These are phyloP conservation scores for Sedum album DNA, from an alignment of 164 flowering plant species.

Conservation along the genomic window DNA sequence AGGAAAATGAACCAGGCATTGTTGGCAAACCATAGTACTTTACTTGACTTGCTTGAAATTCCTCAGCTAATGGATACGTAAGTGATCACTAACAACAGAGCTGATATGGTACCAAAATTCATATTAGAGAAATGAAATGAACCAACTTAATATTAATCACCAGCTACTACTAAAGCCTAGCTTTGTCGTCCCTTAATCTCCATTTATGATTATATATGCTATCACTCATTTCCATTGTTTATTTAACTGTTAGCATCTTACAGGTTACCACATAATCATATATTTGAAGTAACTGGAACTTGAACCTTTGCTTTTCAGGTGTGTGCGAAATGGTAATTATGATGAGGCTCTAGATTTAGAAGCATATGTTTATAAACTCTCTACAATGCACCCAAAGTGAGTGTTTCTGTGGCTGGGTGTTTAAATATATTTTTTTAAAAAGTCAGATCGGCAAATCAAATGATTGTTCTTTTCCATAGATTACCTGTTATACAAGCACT, in stretches of 20 bases:
- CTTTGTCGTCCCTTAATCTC: too few species aligned
- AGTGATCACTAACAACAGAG: constrained; percentile 25
- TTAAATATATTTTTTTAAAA: not conserved
- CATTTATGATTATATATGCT: too few species aligned
- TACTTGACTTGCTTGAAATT: constrained; percentile 98
- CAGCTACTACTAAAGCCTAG: not conserved
- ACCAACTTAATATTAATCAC: not conserved
- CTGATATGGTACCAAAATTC: not conserved
- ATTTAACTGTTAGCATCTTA: not conserved
- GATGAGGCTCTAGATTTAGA: constrained; percentile 98
- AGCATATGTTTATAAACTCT: constrained; percentile 79
- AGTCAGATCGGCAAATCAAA: constrained; percentile 5
- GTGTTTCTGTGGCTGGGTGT: constrained; percentile 19
- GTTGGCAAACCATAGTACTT: constrained; percentile 83
- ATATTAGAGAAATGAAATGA: not conserved
- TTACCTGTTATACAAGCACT: constrained; percentile 85
- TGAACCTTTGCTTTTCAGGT: constrained; percentile 40
- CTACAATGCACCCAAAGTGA: constrained; percentile 93
- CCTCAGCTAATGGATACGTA: constrained; percentile 99
- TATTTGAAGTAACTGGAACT: not conserved
- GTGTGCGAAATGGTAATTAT: constrained; percentile 92
- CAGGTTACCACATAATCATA: not conserved
- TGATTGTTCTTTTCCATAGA: constrained; percentile 23
- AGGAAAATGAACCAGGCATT: constrained; percentile 81
- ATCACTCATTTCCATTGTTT: not conserved